Percentiles rank a stretch among this genome's conserved stretches.
These are phyloP conservation scores for Trichophaea hybrida DNA, from an alignment of 2,329 filamentous ascomycete genomes.

Conservation along the genomic window DNA sequence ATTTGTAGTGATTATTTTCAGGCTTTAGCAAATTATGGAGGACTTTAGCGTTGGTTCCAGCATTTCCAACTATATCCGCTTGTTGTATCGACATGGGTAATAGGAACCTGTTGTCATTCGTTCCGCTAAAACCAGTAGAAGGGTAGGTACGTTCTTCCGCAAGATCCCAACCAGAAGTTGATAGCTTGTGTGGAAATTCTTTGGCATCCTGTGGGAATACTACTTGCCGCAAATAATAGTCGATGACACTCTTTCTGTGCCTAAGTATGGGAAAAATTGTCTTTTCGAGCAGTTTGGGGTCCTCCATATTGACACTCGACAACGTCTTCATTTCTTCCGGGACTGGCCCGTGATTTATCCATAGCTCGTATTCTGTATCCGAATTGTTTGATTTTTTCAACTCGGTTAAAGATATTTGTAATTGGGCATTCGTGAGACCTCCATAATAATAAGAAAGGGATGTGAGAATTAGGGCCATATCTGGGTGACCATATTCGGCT, in stretches of 20 bases:
- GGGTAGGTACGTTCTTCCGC: conserved; percentile 36
- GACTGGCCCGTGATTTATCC: conserved; percentile 27
- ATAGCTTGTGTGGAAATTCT: conserved; percentile 49
- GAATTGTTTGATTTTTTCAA: conserved; percentile 42
- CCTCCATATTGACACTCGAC: conserved; percentile 44
- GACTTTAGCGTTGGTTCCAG: conserved; percentile 10
- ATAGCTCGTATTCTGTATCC: conserved; percentile 38
- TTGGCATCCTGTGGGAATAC: conserved; percentile 49
- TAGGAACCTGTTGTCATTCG: conserved; percentile 42
- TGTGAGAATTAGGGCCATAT: conserved; percentile 43
- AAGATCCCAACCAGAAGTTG: conserved; percentile 54
- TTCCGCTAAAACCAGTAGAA: conserved; percentile 56
- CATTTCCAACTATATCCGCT: not conserved
- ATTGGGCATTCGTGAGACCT: conserved; percentile 40
- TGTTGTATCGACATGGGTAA: conserved; percentile 10
- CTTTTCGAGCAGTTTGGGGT: conserved; percentile 36
- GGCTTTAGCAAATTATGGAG: conserved; percentile 39
- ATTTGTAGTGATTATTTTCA: conserved; percentile 34
- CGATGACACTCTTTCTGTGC: conserved; percentile 41
- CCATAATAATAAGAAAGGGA: conserved; percentile 43
- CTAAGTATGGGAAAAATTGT: conserved; percentile 42
- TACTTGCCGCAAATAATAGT: conserved; percentile 47
- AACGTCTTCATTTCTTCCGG: conserved; percentile 4
- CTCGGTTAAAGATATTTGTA: conserved; percentile 37
- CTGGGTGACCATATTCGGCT: conserved; percentile 49